A percentile compares a stretch with the other conserved stretches of the same genome.
Conservation (phyloP, 2,329 filamentous ascomycete species). For the Stylonectria norvegica region DNA sequence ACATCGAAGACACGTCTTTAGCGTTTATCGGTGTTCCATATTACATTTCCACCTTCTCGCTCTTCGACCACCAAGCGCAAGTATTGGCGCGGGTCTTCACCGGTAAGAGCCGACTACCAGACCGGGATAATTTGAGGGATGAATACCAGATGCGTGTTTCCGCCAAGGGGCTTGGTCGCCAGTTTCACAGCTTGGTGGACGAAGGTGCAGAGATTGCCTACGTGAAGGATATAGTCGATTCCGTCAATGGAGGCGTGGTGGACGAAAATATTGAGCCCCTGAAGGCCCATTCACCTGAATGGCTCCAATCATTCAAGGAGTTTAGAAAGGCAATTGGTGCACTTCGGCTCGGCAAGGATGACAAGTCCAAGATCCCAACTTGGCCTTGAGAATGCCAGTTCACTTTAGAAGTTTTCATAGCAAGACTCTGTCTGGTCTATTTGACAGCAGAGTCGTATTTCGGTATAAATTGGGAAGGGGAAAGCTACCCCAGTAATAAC, state of each 20-base stretch:
- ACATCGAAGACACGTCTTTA: slow-evolving; percentile 63
- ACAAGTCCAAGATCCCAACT: no score
- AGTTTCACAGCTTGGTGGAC: slow-evolving; percentile 24
- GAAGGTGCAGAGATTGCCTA: slow-evolving; percentile 23
- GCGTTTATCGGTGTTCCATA: slow-evolving; percentile 63
- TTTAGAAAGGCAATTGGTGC: no score
- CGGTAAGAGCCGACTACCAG: slow-evolving; percentile 36
- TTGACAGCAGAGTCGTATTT: no score
- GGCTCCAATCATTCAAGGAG: slow-evolving; percentile 15
- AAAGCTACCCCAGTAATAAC: no score
- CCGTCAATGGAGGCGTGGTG: slow-evolving; percentile 16
- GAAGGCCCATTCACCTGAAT: slow-evolving; percentile 12
- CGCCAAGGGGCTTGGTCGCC: slow-evolving; percentile 16
- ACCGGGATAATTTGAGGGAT: slow-evolving; percentile 1
- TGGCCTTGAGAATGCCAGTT: no score
- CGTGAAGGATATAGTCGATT: slow-evolving; percentile 20
- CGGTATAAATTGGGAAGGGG: no score
- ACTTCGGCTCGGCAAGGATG: no score
- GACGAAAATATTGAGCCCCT: slow-evolving; percentile 7
- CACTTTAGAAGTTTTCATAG: no score
- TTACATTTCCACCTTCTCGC: slow-evolving; percentile 63
- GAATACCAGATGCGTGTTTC: slow-evolving; percentile 24
- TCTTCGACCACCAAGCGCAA: slow-evolving; percentile 69
- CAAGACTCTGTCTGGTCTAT: no score
- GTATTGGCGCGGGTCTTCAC: slow-evolving; percentile 55